Evolutionary conservation across 1,139 yeast species (phyloP), one percentile per base, ranked within the genome.

Genomic region (Debaryomyces subglobosus): DNA sequence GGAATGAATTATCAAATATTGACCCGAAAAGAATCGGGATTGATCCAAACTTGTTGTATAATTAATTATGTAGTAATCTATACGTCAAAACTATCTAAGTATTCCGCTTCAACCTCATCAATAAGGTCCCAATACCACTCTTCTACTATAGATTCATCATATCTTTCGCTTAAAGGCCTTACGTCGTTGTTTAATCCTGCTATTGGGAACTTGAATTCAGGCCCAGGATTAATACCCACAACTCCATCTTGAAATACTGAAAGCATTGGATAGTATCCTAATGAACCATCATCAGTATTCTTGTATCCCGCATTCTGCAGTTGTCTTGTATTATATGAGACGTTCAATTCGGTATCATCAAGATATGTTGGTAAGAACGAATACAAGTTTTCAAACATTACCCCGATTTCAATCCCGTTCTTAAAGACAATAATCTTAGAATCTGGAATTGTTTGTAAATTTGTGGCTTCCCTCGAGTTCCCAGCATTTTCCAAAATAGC

Each of bases 221-320:
- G 91, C 0, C 92, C 91, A 12, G 89, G 74, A 55, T 85, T 84
- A 47, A 90, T 65, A 47, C 79, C 71, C 6, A 89, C 96, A 12
- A 80, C 72, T 0, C 98, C 99, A 9, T 88, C 88, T 54, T 83
- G 82, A 62, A 84, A 94, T 32, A 88, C 89, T 48, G 96, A 88
- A 30, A 90, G 74, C 70, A 92, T 89, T 1, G 99, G 99, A 66
- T 84, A 94, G 64, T 95, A 94, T 0, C 98, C 99, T 47, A 91
- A 68, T 42, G 82, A 74, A 1, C 96, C 96, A 62, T 94, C 97
- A 63, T 94, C 92, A 53, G 67, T 78, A 66, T 68, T 72, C 53
- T 72, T 70, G 58, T 77, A 81, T 33, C 69, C 70, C n/a, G 77
- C 68, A 44, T 81, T 73, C 55, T 69, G 81, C 63, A 71, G 75